phyloP scores from a whole-genome alignment of 148 eudicot species.

The Arbutus unedo region DNA sequence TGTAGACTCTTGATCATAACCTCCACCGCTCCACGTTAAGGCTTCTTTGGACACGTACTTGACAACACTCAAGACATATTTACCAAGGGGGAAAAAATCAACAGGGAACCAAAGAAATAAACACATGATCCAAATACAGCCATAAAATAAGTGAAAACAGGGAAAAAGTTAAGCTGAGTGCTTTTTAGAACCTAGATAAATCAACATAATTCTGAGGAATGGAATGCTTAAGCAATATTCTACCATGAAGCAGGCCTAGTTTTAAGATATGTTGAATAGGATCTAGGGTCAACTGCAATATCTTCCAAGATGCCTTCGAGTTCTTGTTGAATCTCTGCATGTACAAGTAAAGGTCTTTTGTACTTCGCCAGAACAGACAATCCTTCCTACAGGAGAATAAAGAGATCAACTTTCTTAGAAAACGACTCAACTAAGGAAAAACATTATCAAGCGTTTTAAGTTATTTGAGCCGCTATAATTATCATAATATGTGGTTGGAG shows the following conservation, averaged over 20 bases:
- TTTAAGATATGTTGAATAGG: slow-evolving; percentile 75
- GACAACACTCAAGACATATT: neutral
- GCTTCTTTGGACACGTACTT: neutral
- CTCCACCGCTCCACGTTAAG: neutral
- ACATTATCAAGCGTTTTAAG: neutral
- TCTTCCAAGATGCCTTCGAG: slow-evolving; percentile 29
- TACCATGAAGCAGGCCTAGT: slow-evolving; percentile 91
- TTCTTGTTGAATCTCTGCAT: slow-evolving; percentile 72
- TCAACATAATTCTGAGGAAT: neutral
- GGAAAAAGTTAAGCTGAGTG: neutral
- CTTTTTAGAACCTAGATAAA: neutral
- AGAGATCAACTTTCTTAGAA: slow-evolving; percentile 8
- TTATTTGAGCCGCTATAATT: neutral
- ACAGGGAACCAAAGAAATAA: neutral
- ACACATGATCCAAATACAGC: neutral
- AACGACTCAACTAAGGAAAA: neutral
- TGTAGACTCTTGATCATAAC: neutral
- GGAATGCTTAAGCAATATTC: slow-evolving; percentile 11
- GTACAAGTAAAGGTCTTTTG: slow-evolving; percentile 88
- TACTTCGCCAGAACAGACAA: slow-evolving; percentile 71
- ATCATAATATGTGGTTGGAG: neutral
- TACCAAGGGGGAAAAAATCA: neutral
- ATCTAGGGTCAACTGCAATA: slow-evolving; percentile 43
- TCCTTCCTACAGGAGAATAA: slow-evolving; percentile 59
- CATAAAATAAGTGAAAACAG: neutral